These are phyloP conservation scores for Wickerhamomyces hampshirensis DNA, from an alignment of 805 yeast species.

Conservation along the genomic window DNA sequence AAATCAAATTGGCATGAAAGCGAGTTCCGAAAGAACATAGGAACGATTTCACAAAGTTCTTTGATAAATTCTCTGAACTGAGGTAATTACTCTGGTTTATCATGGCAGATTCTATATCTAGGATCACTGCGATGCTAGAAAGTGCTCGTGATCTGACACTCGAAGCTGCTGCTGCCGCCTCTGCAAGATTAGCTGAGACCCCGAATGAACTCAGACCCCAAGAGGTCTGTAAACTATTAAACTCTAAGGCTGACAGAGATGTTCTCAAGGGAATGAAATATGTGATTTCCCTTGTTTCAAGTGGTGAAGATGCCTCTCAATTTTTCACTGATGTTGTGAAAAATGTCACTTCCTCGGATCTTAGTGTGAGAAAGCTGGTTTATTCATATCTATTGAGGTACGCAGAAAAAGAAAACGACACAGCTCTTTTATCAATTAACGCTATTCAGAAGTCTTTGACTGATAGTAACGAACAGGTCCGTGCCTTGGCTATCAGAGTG, in stretches of 20 bases:
- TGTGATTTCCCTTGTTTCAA: conserved; percentile 41
- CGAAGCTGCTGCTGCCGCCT: conserved; percentile 80
- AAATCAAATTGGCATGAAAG: too few species aligned
- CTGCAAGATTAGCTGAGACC: conserved; percentile 59
- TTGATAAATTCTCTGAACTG: too few species aligned
- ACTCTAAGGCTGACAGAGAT: conserved; percentile 65
- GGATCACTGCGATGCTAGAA: conserved; percentile 68
- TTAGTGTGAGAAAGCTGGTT: conserved; percentile 69
- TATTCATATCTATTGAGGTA: conserved; percentile 68
- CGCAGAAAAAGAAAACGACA: conserved; percentile 81
- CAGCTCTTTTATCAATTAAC: conserved; percentile 85
- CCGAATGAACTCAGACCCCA: conserved; percentile 52
- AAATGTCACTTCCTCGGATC: conserved; percentile 65
- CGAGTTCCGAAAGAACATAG: too few species aligned
- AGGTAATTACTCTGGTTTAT: too few species aligned
- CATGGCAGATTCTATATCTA: conserved; percentile 58
- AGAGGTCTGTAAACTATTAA: conserved; percentile 62
- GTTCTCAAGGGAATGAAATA: conserved; percentile 55
- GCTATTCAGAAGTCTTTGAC: conserved; percentile 80
- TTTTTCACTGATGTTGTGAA: conserved; percentile 86
- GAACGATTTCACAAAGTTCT: too few species aligned
- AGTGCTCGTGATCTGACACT: conserved; percentile 74
- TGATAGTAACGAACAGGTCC: conserved; percentile 61
- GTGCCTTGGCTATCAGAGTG: conserved; percentile 74
- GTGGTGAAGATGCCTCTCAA: conserved; percentile 31